Evolutionary conservation across 495 filamentous ascomycete genomes (phyloP), one percentile per base, ranked within the genome.

Genomic region (Trichoderma virens): DNA sequence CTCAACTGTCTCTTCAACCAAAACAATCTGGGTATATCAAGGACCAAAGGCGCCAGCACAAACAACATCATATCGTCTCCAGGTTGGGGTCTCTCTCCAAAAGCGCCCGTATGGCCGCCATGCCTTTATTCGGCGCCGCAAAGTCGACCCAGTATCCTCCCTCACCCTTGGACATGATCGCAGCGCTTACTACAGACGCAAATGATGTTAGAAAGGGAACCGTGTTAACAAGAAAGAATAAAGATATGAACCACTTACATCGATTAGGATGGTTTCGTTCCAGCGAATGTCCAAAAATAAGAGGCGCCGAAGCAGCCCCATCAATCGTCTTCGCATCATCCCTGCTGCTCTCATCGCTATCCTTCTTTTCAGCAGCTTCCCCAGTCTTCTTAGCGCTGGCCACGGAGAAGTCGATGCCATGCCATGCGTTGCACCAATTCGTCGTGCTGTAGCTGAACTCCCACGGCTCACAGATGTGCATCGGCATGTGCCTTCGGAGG

Each of bases 401-500:
- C 4, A 18, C 39, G 1, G 34, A 30, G 18, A 62, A 62, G 38
- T 62, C 61, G 5, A 62, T 9, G 5, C 61, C 61, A n/a, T 45
- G 35, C 61, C 61, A 62, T 2, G 39, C 39, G 5, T 41, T 41
- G n/a, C 61, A 62, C 61, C 61, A 62, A 20, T 64, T 64, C 23
- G 63, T 59, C 30, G 54, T 38, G 13, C n/a, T 6, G 28, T 35
- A 60, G 39, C 31, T 59, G n/a, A 28, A 59, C 43, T 64, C 63
- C 27, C 28, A 59, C 20, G 63, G 63, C 63, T 64, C 63, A 23
- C 63, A 64, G 27, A 43, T 59, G 35, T 59, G 56, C 47, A 64
- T 64, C 16, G 20, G 2, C 6, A 59, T 20, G 23, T 31, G 7
- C 14, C 31, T 51, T 11, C 18, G 5, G 30, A 11, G 16, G 18